Base-by-base conservation (phyloP, 768 basidiomycete species). In the Termitomyces sp. region DNA sequence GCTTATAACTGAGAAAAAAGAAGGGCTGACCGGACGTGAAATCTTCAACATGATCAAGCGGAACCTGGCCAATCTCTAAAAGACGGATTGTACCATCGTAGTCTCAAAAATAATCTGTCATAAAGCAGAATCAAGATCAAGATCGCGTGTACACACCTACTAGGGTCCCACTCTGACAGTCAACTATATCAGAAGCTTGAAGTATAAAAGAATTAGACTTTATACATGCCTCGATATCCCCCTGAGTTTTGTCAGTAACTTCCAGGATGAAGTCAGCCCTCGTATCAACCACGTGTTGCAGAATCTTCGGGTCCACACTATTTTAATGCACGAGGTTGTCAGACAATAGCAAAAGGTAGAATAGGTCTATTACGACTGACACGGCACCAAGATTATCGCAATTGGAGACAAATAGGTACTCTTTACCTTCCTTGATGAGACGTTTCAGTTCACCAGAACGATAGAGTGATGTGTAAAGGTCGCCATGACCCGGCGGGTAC, bases 191-290 rank as follows among this genome's bases (percentile, higher is more conserved):
- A 60, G 46, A 58, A 39, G 8, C 36, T 26, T 28, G 18, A 41
- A 18, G 84, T 79, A 45, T 3, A 28, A 6, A 37, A 2, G 15
- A 18, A 33, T 48, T 48, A 13, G 16, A 24, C 7, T 26, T 34
- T 39, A 53, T 12, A 55, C 59, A 34, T 51, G 54, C 68, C 62
- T 81, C 78, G 60, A 79, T 72, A 65, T 88, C 93, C 45, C 88
- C 90, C 81, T 95, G 94, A 66, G 94, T 95, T 83, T 94, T 96
- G 78, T 94, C 91, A 9, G 94, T 96, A 61, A 96, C 89, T 73
- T 96, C 92, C 92, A 94, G 94, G 70, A 94, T 72, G 76, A 94
- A 94, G 70, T 96, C 93, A 20, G 88, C 82, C 61, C 84, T 84
- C 4, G 80, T 76, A 65, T 90, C 81, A 60, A 87, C 78, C 87